Evolutionary conservation across 2,329 filamentous ascomycete genomes (phyloP), one percentile per base, ranked within the genome.

Genomic region (Microcyclosporella mali): DNA sequence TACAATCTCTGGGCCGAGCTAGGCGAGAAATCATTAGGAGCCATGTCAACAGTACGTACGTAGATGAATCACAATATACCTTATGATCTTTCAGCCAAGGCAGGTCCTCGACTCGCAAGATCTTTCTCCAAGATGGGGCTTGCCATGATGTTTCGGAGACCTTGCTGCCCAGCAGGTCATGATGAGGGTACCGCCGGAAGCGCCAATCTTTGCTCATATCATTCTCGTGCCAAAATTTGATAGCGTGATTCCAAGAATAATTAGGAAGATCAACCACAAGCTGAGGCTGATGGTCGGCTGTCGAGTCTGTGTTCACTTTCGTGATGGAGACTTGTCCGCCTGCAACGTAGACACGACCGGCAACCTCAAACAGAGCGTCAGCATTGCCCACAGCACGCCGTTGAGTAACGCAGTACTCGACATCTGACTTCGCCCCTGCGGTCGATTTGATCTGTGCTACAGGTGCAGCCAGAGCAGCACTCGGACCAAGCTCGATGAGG

Each of bases 61-160:
- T n/a, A n/a, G n/a, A n/a, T n/a, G n/a, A n/a, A n/a, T n/a, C n/a
- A n/a, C n/a, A n/a, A 15, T 56, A 47, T 6, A 66, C 44, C 8
- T 53, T 37, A 41, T 67, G 64, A 14, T 58, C 57, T 12, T 40
- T 35, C 6, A 67, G 36, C 63, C 62, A 66, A 2, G 58, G 51
- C 0, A 57, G 30, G 16, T 63, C 56, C 1, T 25, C 25, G 3
- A 38, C 12, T 3, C 19, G n/a, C 10, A 46, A 12, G n/a, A 38
- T 33, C n/a, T 45, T 45, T 15, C 37, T 9, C 33, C 37, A 45
- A 15, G 12, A 28, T 3, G 33, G 21, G 19, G 40, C 37, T 27
- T 37, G 38, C 12, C 4, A 18, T 14, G 27, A 21, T n/a, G 36
- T 21, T 14, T 12, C 37, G 7, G 27, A 33, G n/a, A 33, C 33